These are phyloP conservation scores for Steccherinum ochraceum DNA, from an alignment of 768 basidiomycete species.

Conservation along the genomic window DNA sequence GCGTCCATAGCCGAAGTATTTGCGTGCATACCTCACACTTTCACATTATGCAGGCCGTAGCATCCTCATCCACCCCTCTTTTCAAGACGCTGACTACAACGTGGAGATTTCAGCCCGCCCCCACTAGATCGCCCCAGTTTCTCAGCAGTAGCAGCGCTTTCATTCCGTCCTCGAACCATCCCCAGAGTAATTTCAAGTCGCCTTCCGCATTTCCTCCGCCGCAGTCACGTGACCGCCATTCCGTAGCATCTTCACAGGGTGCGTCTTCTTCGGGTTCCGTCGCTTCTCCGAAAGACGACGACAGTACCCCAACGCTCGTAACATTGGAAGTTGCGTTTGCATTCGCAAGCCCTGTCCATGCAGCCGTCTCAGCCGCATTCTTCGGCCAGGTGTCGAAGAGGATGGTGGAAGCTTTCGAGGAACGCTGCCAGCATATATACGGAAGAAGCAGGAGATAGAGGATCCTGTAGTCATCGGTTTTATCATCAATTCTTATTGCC, in stretches of 20 bases:
- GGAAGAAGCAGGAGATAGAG: constrained; percentile 32
- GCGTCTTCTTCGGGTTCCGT: not conserved
- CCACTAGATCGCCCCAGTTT: constrained; percentile 32
- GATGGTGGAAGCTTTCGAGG: constrained; percentile 93
- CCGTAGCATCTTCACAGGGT: not conserved
- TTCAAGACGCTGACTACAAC: constrained; percentile 66
- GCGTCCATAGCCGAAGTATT: constrained; percentile 19
- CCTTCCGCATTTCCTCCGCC: not conserved
- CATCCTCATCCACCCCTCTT: constrained; percentile 62
- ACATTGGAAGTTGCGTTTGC: constrained; percentile 81
- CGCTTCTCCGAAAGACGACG: constrained; percentile 6
- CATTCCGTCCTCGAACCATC: too few species aligned
- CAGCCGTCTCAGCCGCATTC: constrained; percentile 75
- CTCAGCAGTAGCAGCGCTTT: constrained; percentile 13
- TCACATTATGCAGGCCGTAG: constrained; percentile 52
- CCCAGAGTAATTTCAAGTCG: not conserved
- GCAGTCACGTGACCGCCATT: not conserved
- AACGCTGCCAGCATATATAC: constrained; percentile 71
- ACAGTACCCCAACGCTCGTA: constrained; percentile 62
- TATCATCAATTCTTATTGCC: constrained; percentile 10
- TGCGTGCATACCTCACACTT: constrained; percentile 3
- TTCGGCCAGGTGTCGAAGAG: constrained; percentile 81
- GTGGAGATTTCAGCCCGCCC: constrained; percentile 68
- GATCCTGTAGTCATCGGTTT: not conserved
- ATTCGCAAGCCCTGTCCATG: constrained; percentile 83